Evolutionary conservation across 73 alveolate species (phyloP).

Genomic region (Paramecium octaurelia): DNA sequence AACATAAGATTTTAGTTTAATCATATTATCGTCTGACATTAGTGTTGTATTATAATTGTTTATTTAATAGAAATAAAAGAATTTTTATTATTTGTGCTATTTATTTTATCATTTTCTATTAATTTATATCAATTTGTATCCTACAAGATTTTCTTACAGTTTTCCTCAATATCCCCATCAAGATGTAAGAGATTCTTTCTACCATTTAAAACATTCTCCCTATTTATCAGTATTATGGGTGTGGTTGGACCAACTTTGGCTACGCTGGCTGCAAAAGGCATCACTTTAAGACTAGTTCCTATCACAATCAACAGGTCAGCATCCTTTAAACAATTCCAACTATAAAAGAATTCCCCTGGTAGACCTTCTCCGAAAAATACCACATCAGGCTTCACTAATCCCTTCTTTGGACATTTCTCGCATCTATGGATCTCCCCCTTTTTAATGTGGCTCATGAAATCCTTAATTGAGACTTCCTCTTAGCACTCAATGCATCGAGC

Average conservation of each 20-base stretch:
- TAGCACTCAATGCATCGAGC: conserved; percentile 59
- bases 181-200: background rate
- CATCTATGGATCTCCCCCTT: conserved; percentile 53
- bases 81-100: no score
- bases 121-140: background rate
- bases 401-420: conserved; percentile 12
- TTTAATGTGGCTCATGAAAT: conserved; percentile 46
- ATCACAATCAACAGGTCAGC: conserved; percentile 71
- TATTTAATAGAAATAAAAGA: no score
- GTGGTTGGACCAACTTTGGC: background rate
- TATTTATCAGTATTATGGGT: conserved; percentile 59
- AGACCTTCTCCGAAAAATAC: conserved; percentile 79
- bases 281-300: conserved; percentile 71
- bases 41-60: no score
- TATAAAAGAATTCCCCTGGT: conserved; percentile 55
- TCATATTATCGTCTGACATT: background rate
- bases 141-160: background rate
- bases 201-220: conserved; percentile 10
- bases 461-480: conserved; percentile 28
- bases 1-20: background rate
- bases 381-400: conserved; percentile 71
- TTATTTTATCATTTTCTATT: background rate
- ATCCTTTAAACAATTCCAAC: background rate
- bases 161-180: background rate
- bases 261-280: conserved; percentile 65